These are phyloP conservation scores for Geranomyces michiganensis DNA, from an alignment of 192 early-diverging fungal species.

Conservation along the genomic window DNA sequence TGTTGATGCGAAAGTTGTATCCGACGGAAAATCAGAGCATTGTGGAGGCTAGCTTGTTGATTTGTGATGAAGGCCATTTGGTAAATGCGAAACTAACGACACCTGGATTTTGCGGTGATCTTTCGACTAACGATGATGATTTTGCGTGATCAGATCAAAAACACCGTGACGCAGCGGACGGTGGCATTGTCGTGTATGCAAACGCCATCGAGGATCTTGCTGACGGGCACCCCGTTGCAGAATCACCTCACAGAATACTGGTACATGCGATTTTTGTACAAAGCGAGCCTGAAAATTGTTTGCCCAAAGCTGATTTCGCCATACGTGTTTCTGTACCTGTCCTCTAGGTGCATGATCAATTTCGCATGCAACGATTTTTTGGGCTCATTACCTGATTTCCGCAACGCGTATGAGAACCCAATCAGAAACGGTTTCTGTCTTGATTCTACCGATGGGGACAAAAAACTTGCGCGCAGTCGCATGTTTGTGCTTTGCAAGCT, in stretches of 20 bases:
- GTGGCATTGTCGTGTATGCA: slow-evolving; percentile 41
- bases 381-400: slow-evolving; percentile 59
- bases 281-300: too few species aligned
- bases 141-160: slow-evolving; percentile 49
- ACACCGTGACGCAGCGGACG: slow-evolving; percentile 27
- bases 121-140: too few species aligned
- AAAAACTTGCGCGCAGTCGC: neutral
- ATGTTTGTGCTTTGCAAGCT: slow-evolving; percentile 19
- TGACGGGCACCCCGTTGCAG: slow-evolving; percentile 87
- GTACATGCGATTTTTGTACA: too few species aligned
- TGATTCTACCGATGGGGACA: slow-evolving; percentile 31
- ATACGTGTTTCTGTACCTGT: too few species aligned
- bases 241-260: slow-evolving; percentile 80
- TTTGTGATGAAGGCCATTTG: slow-evolving; percentile 85
- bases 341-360: slow-evolving; percentile 67
- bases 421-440: slow-evolving; percentile 21
- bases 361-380: slow-evolving; percentile 70
- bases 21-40: too few species aligned
- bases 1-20: slow-evolving; percentile 39
- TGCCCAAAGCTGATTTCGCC: too few species aligned
- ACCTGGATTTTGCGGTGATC: too few species aligned
- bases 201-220: slow-evolving; percentile 65
- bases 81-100: too few species aligned
- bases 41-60: slow-evolving; percentile 58
- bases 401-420: slow-evolving; percentile 50